These are phyloP conservation scores for Clavariopsis aquatica DNA, from an alignment of 495 filamentous ascomycete species.

Conservation along the genomic window DNA sequence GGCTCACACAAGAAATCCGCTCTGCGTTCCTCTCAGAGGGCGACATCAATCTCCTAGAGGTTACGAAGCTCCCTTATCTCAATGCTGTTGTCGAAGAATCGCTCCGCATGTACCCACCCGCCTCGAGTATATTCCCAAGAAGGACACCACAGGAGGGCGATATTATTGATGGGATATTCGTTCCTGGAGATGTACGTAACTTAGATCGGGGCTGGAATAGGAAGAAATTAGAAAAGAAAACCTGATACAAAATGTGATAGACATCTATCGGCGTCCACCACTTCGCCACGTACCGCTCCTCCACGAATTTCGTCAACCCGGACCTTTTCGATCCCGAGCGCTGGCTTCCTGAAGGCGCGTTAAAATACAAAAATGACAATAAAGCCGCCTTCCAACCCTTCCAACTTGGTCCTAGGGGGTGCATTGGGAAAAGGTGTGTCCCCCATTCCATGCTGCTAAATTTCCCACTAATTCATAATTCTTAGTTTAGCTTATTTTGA, in stretches of 20 bases:
- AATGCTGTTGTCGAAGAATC: slow-evolving; percentile 38
- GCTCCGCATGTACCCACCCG: slow-evolving; percentile 35
- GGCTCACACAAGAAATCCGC: slow-evolving; percentile 51
- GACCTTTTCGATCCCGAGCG: slow-evolving; percentile 40
- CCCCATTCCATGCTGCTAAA: not conserved
- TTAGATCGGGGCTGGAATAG: too few relatives aligned
- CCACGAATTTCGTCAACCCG: slow-evolving; percentile 41
- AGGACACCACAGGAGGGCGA: slow-evolving; percentile 31
- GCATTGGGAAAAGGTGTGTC: slow-evolving; percentile 38
- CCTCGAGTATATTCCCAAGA: slow-evolving; percentile 25
- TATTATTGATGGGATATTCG: slow-evolving; percentile 25
- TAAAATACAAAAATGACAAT: slow-evolving; percentile 22
- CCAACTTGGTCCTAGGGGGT: slow-evolving; percentile 36
- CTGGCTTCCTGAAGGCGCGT: slow-evolving; percentile 27
- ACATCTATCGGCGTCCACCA: slow-evolving; percentile 46
- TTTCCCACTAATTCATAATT: not conserved
- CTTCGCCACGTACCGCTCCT: slow-evolving; percentile 44
- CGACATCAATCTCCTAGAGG: slow-evolving; percentile 51
- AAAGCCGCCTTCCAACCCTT: slow-evolving; percentile 38
- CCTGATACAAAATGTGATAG: slow-evolving; percentile 22
- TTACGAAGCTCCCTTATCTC: slow-evolving; percentile 39
- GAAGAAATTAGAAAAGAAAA: not conserved
- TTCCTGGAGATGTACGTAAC: slow-evolving; percentile 45
- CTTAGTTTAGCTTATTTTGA: slow-evolving; percentile 45
- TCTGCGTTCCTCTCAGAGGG: slow-evolving; percentile 42